These are phyloP conservation scores for Globisporangium megalacanthum DNA, from an alignment of 352 stramenopile species.

Conservation along the genomic window DNA sequence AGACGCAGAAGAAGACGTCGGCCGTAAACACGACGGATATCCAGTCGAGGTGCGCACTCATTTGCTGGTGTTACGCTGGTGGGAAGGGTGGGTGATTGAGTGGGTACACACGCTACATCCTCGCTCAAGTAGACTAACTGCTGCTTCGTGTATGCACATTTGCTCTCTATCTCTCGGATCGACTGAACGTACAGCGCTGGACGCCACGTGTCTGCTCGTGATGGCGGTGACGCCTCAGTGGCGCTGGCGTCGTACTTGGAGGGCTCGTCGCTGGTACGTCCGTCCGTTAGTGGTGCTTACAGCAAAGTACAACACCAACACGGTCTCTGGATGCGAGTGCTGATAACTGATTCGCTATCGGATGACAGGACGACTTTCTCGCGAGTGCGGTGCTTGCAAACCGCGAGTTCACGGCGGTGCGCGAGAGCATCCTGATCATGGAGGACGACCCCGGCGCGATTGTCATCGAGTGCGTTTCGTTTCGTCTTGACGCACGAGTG, in stretches of 20 bases:
- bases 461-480: conserved; percentile 52
- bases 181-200: conserved; percentile 36
- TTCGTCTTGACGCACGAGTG: no score
- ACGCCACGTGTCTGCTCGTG: conserved; percentile 76
- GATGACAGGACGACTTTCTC: conserved; percentile 86
- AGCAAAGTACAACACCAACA: neutral
- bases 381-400: conserved; percentile 89
- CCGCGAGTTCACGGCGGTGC: conserved; percentile 89
- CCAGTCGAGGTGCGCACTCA: conserved; percentile 45
- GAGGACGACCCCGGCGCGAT: conserved; percentile 56
- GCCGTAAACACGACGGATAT: conserved; percentile 63
- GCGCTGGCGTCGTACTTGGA: conserved; percentile 82
- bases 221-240: conserved; percentile 77
- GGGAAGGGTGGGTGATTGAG: neutral
- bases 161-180: neutral
- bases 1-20: conserved; percentile 73
- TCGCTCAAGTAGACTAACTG: neutral
- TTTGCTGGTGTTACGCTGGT: neutral
- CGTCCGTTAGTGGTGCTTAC: neutral
- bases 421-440: conserved; percentile 82
- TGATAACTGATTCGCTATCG: neutral
- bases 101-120: neutral
- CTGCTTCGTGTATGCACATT: neutral
- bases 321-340: neutral
- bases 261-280: conserved; percentile 68